phyloP scores from a whole-genome alignment of 2,329 filamentous ascomycete species.

The Fusarium sp. region DNA sequence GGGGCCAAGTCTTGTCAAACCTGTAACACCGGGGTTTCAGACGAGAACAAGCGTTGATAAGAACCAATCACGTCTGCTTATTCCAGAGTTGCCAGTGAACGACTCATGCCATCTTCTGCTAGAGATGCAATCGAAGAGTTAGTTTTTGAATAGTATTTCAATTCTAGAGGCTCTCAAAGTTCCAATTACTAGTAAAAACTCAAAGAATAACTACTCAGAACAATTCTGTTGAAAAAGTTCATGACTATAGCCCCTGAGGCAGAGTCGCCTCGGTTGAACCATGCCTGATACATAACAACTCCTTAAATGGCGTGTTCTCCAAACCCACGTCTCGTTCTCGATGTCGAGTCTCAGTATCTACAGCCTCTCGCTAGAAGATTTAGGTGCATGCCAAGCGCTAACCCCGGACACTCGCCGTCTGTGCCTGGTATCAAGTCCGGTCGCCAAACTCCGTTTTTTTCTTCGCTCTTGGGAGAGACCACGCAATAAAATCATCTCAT shows the following conservation, averaged over 20 bases:
- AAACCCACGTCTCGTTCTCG: conserved; percentile 15
- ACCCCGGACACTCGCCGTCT: conserved; percentile 39
- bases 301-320: conserved; percentile 41
- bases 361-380: conserved; percentile 18
- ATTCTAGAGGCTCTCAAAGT: neutral
- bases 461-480: neutral
- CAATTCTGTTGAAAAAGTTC: neutral
- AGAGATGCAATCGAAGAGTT: conserved; percentile 5
- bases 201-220: neutral
- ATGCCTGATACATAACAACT: conserved; percentile 30
- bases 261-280: conserved; percentile 12
- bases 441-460: conserved; percentile 34
- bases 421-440: conserved; percentile 43
- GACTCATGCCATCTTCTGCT: conserved; percentile 15
- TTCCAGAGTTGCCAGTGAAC: conserved; percentile 4
- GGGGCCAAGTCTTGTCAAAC: conserved; percentile 39
- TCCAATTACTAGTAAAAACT: neutral
- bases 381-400: conserved; percentile 42
- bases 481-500: conserved; percentile 32
- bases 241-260: neutral
- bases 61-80: conserved; percentile 23
- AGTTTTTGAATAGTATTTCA: neutral
- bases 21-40: conserved; percentile 47
- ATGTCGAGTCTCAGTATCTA: conserved; percentile 11
- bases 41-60: conserved; percentile 19